Evolutionary conservation across 352 stramenopile genomes (phyloP).

Genomic region (Pythium apleroticum): DNA sequence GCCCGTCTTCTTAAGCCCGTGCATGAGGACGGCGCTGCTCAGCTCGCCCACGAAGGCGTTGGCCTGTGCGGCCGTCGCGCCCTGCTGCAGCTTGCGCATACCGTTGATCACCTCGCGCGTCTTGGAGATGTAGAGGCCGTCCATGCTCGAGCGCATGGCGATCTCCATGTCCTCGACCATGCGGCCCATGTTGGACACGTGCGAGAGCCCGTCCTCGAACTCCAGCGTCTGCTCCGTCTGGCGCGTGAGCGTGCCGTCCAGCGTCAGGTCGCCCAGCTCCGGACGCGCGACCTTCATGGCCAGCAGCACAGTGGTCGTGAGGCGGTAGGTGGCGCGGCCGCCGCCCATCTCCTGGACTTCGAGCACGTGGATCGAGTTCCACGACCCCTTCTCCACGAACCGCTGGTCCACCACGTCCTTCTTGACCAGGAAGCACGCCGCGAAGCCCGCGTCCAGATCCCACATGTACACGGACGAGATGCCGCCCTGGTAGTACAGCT

Average conservation of each 20-base stretch:
- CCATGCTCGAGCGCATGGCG: slow-evolving; percentile 91
- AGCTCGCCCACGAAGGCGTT: slow-evolving; percentile 82
- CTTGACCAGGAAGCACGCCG: slow-evolving; percentile 93
- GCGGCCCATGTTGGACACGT: slow-evolving; percentile 94
- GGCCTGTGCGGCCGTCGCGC: slow-evolving; percentile 30
- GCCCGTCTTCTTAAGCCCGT: slow-evolving; percentile 54
- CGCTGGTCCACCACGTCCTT: slow-evolving; percentile 87
- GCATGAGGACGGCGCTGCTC: slow-evolving; percentile 67
- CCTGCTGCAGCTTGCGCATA: slow-evolving; percentile 87
- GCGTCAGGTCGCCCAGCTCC: slow-evolving; percentile 78
- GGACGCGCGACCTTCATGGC: slow-evolving; percentile 87
- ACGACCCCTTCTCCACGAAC: slow-evolving; percentile 85
- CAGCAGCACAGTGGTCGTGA: slow-evolving; percentile 93
- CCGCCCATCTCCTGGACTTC: slow-evolving; percentile 75
- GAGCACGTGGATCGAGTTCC: slow-evolving; percentile 96
- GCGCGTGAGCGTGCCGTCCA: slow-evolving; percentile 90
- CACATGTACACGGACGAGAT: slow-evolving; percentile 96
- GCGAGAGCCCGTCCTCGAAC: slow-evolving; percentile 76
- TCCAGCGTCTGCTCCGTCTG: slow-evolving; percentile 75
- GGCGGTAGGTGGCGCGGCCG: slow-evolving; percentile 81
- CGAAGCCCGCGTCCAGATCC: slow-evolving; percentile 93
- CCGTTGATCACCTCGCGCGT: slow-evolving; percentile 93
- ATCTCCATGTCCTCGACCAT: slow-evolving; percentile 97
- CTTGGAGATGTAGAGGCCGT: slow-evolving; percentile 95
- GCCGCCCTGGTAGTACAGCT: slow-evolving; percentile 96